Evolutionary conservation across 2,329 filamentous ascomycete species (phyloP).

Genomic region (Decorospora gaudefroyi): DNA sequence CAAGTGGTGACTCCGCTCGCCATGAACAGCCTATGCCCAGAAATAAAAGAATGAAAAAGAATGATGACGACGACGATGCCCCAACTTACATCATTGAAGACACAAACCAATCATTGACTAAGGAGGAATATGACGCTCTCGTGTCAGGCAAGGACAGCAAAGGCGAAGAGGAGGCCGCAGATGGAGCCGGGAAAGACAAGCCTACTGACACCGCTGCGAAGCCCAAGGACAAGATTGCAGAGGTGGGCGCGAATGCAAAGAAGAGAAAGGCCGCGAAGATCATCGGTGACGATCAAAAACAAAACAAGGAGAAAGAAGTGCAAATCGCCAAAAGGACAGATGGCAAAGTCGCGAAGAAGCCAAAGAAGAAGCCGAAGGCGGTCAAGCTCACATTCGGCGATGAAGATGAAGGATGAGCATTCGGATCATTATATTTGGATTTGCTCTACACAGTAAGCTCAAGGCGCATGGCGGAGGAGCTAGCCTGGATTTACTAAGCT

Average conservation of each 20-base stretch:
- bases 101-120: constrained; percentile 65
- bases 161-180: constrained; percentile 14
- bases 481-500: neutral
- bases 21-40: constrained; percentile 53
- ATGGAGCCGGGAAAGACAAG: constrained; percentile 9
- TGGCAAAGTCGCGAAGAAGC: constrained; percentile 34
- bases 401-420: constrained; percentile 33
- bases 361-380: constrained; percentile 45
- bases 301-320: constrained; percentile 16
- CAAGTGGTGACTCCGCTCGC: constrained; percentile 54
- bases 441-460: neutral
- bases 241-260: constrained; percentile 41
- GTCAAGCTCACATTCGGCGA: constrained; percentile 48
- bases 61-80: constrained; percentile 76
- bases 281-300: constrained; percentile 38
- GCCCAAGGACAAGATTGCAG: constrained; percentile 39
- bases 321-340: constrained; percentile 16
- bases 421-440: neutral
- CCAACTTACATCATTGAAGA: constrained; percentile 75
- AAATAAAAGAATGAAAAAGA: constrained; percentile 52
- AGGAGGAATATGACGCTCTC: constrained; percentile 56
- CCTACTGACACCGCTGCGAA: constrained; percentile 12
- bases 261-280: constrained; percentile 48
- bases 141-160: constrained; percentile 38
- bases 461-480: too few relatives aligned